Percentiles rank a stretch among this genome's conserved stretches.
Evolutionary conservation across 176 grass and related monocot species (phyloP).

Genomic region (Hordeum vulgare): MorexV3_pseudomolecules_assembly NC_058519.1:418804465-418804964

Average conservation of each 20-base stretch:
- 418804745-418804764: slow-evolving; percentile 1
- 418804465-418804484: background rate
- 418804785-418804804: slow-evolving; percentile 50
- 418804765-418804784: slow-evolving; percentile 37
- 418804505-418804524: background rate
- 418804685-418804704: background rate
- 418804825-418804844: slow-evolving; percentile 67
- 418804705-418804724: background rate
- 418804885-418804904: slow-evolving; percentile 94
- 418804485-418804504: background rate
- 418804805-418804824: slow-evolving; percentile 94
- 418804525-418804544: background rate
- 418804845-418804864: slow-evolving; percentile 53
- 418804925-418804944: slow-evolving; percentile 49
- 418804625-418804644: background rate
- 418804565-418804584: background rate
- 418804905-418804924: slow-evolving; percentile 66
- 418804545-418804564: background rate
- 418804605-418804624: background rate
- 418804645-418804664: background rate
- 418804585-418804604: background rate
- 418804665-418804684: background rate
- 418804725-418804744: background rate
- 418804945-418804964: slow-evolving; percentile 48
- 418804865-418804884: slow-evolving; percentile 90